Percentiles rank a stretch among this genome's conserved stretches.
Evolutionary conservation across 805 yeast species (phyloP).

Genomic region (Metschnikowia kofuensis): DNA sequence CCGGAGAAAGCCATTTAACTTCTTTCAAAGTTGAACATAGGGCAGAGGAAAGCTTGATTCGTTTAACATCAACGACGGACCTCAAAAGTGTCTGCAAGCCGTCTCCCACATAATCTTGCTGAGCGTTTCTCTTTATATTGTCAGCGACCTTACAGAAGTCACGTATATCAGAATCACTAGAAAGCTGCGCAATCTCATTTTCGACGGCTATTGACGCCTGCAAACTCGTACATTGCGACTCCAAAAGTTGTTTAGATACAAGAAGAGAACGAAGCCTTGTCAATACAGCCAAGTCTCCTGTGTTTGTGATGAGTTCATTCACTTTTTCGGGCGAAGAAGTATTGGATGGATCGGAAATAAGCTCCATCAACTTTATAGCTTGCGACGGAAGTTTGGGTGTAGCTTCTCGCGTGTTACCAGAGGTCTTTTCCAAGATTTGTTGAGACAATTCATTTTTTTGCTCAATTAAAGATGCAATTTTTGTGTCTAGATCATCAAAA

Average conservation of each 20-base stretch:
- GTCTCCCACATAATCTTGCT: neutral
- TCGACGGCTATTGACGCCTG: slow-evolving; percentile 6
- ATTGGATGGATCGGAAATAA: neutral
- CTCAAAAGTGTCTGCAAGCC: slow-evolving; percentile 1
- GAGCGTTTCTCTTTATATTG: slow-evolving; percentile 1
- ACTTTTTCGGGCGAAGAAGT: neutral
- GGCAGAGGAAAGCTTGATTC: slow-evolving; percentile 9
- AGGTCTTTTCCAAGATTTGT: slow-evolving; percentile 3
- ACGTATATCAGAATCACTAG: neutral
- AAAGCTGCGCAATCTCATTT: slow-evolving; percentile 2
- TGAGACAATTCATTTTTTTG: slow-evolving; percentile 1
- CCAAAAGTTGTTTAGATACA: neutral
- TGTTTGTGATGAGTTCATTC: neutral
- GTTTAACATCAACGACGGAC: neutral
- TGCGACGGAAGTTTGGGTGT: neutral
- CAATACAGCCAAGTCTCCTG: slow-evolving; percentile 7
- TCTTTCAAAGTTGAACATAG: slow-evolving; percentile 15
- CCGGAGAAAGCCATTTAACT: slow-evolving; percentile 25
- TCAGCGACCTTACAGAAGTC: slow-evolving; percentile 13
- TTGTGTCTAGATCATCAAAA: slow-evolving; percentile 19
- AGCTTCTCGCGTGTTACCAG: neutral
- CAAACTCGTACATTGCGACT: neutral
- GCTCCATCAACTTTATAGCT: neutral
- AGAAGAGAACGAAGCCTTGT: slow-evolving; percentile 1
- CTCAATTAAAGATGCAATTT: neutral